Evolutionary conservation across 2,329 filamentous ascomycete genomes (phyloP), one percentile per base, ranked within the genome.

Genomic region (Alternaria viburni): DNA sequence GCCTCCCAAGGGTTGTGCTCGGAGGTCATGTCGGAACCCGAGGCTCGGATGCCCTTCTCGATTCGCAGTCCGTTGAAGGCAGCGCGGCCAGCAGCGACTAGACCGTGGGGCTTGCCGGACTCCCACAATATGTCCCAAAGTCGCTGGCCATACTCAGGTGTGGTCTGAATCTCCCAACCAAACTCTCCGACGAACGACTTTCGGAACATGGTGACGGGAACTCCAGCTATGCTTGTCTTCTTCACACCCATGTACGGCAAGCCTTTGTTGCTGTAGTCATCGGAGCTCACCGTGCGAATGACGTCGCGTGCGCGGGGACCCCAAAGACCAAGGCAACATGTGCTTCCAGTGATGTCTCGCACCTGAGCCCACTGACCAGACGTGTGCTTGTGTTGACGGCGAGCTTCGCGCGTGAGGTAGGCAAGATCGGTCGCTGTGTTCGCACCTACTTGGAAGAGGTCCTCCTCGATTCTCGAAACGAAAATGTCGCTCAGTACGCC

Each of bases 111-210:
- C 64, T 86, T 83, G 0, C 88, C 88, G 1, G 86, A 86, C 30
- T 83, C 74, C 81, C 79, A 88, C 2, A 90, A 75, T 0, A 81
- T 80, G 64, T 90, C 87, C 88, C 88, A 90, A 0, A 90, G 78
- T 1, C 82, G 79, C 12, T 83, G 83, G 0, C 88, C 88, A 44
- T 86, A 83, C 25, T 90, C 88, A 0, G 88, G 85, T 32, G 81
- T 88, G 1, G 87, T 83, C 62, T 88, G 86, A 19, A 90, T 83
- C 71, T 90, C 88, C 87, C 87, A 90, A 1, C 88, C 88, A 0
- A 82, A 77, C 67, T 90, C 88, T 6, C 88, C 88, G 5, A 90
- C 86, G 54, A 86, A 88, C 0, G 88, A 90, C 41, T 88, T 81
- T 3, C 86, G 82, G 69, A 88, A 83, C 0, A 82, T 82, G 0